Evolutionary conservation across 208 protist genomes (phyloP).

Genomic region (Crithidia bombi): DNA sequence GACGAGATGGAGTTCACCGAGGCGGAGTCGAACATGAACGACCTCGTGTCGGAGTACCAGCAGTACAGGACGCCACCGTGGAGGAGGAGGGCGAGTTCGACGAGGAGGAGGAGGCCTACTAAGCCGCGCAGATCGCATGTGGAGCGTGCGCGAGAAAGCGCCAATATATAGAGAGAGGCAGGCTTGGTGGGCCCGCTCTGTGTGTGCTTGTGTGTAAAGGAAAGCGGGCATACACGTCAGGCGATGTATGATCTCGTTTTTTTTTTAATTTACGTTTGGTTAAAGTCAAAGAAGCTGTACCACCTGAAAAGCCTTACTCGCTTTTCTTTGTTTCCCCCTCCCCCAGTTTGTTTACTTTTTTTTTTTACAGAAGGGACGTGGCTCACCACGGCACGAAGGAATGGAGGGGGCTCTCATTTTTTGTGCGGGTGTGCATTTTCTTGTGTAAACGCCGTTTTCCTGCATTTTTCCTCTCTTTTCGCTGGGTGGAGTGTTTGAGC

Average conservation of each 20-base stretch:
- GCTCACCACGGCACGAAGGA: too few species aligned
- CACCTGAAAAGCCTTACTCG: conserved; percentile 6
- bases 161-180: too few species aligned
- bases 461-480: too few species aligned
- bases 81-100: conserved; percentile 82
- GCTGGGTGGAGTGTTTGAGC: too few species aligned
- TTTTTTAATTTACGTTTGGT: background rate
- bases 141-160: too few species aligned
- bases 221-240: background rate
- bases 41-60: conserved; percentile 93
- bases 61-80: conserved; percentile 90
- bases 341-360: background rate
- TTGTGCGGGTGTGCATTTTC: background rate
- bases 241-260: conserved; percentile 16
- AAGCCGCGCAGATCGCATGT: too few species aligned
- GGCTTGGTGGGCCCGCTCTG: too few species aligned
- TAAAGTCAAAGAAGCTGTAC: conserved; percentile 7
- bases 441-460: too few species aligned
- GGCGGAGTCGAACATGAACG: conserved; percentile 95
- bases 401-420: too few species aligned
- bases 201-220: background rate
- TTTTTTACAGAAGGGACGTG: conserved; percentile 1
- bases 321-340: conserved; percentile 1
- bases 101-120: conserved; percentile 57
- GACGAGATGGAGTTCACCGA: conserved; percentile 68